phyloP scores from a whole-genome alignment of 1,284 basidiomycete species.

The Apiotrichum sp. region DNA sequence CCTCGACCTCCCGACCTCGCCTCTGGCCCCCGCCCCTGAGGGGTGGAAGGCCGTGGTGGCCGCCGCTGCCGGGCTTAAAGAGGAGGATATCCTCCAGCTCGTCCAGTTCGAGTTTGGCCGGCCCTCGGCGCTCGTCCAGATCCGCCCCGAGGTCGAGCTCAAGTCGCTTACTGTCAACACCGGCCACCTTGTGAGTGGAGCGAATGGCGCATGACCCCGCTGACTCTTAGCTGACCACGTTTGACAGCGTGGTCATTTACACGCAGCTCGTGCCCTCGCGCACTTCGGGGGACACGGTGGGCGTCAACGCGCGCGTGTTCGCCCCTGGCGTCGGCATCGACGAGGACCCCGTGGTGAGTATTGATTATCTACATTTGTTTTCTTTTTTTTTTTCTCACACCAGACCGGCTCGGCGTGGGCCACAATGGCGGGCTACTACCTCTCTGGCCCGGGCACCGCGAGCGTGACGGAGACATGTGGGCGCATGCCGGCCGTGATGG shows the following conservation, averaged over 20 bases:
- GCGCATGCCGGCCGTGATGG: neutral
- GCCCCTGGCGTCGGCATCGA: slow-evolving; percentile 27
- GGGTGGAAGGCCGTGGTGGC: neutral
- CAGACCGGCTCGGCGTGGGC: slow-evolving; percentile 32
- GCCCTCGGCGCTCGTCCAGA: slow-evolving; percentile 16
- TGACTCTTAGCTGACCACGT: neutral
- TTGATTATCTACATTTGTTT: too few relatives aligned
- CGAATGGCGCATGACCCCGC: too few relatives aligned
- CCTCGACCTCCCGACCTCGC: slow-evolving; percentile 66
- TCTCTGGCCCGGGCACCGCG: slow-evolving; percentile 1
- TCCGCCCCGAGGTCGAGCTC: slow-evolving; percentile 20
- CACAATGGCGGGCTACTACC: slow-evolving; percentile 28
- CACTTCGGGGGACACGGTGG: neutral
- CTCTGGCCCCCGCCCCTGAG: neutral
- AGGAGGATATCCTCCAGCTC: slow-evolving; percentile 11
- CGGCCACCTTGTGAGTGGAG: slow-evolving; percentile 17
- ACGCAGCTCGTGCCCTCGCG: slow-evolving; percentile 20
- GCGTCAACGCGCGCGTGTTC: slow-evolving; percentile 25
- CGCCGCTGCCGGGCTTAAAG: slow-evolving; percentile 5
- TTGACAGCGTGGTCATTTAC: slow-evolving; percentile 15
- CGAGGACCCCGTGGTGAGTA: slow-evolving; percentile 39
- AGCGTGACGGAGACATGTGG: neutral
- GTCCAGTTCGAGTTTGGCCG: slow-evolving; percentile 15
- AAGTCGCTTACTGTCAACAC: slow-evolving; percentile 4
- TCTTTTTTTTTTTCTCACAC: neutral